Base-by-base conservation (phyloP, 768 basidiomycete species). In the Suillus sp. region DNA sequence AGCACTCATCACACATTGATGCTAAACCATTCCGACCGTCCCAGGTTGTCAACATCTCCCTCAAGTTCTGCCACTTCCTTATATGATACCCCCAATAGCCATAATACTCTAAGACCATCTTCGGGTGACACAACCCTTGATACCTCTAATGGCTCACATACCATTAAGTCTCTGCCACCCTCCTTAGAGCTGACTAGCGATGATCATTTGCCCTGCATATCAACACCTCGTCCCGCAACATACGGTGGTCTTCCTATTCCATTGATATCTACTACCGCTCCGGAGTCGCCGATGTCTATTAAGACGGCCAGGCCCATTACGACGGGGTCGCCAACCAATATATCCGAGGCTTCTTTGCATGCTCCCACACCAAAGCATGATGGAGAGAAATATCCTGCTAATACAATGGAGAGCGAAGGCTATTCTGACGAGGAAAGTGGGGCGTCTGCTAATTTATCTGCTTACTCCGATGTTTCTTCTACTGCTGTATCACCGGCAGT, bases 161-260 rank as follows among this genome's bases (percentile, higher is more conserved):
- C 9, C 68, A 72, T 22, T 22, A 75, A 62, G 60, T 69, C 58
- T 38, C 40, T 65, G 60, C 68, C 74, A 40, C 67, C 78, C 67
- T 67, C 71, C 42, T 68, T 77, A 30, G 71, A 75, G 35, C 64
- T 77, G 48, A 69, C 70, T 35, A 68, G 66, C 57, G 64, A 27
- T 64, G 64, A 66, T 27, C 66, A 68, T 35, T 65, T 68, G 2
- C 68, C 72, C 50, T 65, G 67, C 35, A 64, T 67, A 32, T 65
- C 66, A 4, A 70, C 62, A 2, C 59, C 20, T 40, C 72, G 63
- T 30, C 42, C 62, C 9, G 60, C 59, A 32, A 75, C 78, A 2
- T 82, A 78, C 42, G 79, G 75, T 16, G 80, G 80, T 0, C 67
- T 83, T 32, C 77, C 81, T 1, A 84, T 89, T 56, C 87, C 87